Evolutionary conservation across 192 early-diverging fungal species (phyloP).

Genomic region (Backusella psychrophila): DNA sequence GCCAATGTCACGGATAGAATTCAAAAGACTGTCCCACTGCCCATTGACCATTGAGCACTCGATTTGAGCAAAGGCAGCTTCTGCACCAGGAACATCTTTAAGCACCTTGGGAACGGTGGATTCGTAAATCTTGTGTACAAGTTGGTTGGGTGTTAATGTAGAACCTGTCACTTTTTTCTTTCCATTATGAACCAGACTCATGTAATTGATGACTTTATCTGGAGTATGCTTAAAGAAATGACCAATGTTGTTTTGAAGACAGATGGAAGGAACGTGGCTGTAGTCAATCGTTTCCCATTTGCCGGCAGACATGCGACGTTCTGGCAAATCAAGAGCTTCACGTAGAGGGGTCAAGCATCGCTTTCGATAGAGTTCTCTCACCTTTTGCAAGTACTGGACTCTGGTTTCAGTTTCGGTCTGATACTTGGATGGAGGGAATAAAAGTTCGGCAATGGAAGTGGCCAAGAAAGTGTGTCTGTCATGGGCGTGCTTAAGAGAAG

Average conservation of each 20-base stretch:
- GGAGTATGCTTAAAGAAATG: conserved; percentile 32
- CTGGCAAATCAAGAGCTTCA: conserved; percentile 37
- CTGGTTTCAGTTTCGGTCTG: conserved; percentile 19
- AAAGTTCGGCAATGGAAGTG: conserved; percentile 37
- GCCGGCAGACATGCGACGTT: conserved; percentile 36
- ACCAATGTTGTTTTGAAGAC: conserved; percentile 39
- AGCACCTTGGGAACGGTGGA: conserved; percentile 10
- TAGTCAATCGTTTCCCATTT: conserved; percentile 47
- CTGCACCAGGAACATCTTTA: conserved; percentile 14
- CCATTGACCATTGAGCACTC: neutral
- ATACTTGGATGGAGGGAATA: conserved; percentile 26
- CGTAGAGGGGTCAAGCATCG: conserved; percentile 40
- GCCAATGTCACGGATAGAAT: neutral
- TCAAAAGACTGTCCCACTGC: conserved; percentile 10
- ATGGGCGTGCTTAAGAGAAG: conserved; percentile 32
- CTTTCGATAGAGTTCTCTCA: conserved; percentile 35
- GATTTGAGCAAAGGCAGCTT: neutral
- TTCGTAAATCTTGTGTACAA: conserved; percentile 20
- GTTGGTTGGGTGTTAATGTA: conserved; percentile 42
- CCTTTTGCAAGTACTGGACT: conserved; percentile 30
- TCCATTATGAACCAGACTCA: conserved; percentile 32
- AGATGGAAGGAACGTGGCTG: conserved; percentile 41
- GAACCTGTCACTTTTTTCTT: conserved; percentile 39
- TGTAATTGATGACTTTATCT: conserved; percentile 32
- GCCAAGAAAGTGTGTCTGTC: conserved; percentile 39